Evolutionary conservation across 2,329 filamentous ascomycete species (phyloP), one percentile per base, ranked within the genome.

Genomic region (Fusarium oligoseptatum): DNA sequence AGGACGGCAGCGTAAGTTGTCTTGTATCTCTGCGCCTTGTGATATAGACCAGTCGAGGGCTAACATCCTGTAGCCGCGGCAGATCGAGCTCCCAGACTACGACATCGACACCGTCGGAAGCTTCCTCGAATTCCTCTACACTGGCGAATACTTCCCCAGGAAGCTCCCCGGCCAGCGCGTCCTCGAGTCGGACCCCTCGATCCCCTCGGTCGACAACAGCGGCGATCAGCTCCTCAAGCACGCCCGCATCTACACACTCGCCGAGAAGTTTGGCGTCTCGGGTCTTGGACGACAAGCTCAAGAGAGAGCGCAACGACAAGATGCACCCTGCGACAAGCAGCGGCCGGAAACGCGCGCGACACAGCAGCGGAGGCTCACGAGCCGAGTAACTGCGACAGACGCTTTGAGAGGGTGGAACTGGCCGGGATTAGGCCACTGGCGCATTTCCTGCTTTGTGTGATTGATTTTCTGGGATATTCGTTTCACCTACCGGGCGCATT

Each of bases 181-280:
- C 32, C 90, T 97, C 55, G 94, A 97, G 80, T 82, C 87, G 64
- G 93, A 96, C 80, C 89, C 92, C 0, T 84, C 88, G 9, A 82
- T 91, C 14, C 93, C 93, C 4, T 81, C 84, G 1, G 87, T 94
- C 66, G 95, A 98, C 84, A 88, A 94, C 81, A 90, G 90, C n/a
- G 95, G 95, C 75, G 89, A 92, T 15, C 93, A 96, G 80, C 91
- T 98, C 20, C 91, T 98, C 71, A 94, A 94, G 80, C 95, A 98
- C 82, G 95, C 95, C 24, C 93, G 93, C 73, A 90, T 98, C 74
- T 98, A 98, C 86, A 98, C 94, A 0, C 88, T 98, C 27, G 95
- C 94, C 27, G 93, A 95, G 78, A 95, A 93, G 83, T 92, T 97
- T 71, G 89, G 91, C 45, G 85, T 95, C 57, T 84, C 87, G 1